Evolutionary conservation across 202 grass and related monocot species (phyloP).

Genomic region (Musa balbisiana): DNA sequence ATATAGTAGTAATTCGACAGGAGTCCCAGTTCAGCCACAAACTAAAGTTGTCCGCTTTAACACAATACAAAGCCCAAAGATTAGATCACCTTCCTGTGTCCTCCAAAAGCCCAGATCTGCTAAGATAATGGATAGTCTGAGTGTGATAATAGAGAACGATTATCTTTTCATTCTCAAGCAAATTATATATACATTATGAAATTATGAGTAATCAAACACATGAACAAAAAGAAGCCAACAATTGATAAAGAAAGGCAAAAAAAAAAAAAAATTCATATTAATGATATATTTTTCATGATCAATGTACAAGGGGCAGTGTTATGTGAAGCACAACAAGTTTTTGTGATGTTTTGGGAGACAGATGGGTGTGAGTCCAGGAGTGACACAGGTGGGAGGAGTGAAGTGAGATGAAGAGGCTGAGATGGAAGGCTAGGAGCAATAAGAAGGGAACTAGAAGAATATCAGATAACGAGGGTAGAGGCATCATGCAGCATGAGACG

Average conservation of each 20-base stretch:
- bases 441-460: not conserved
- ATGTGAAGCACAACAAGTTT: not conserved
- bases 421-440: not conserved
- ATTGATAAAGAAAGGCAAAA: no score
- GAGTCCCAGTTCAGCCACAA: not conserved
- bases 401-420: not conserved
- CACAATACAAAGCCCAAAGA: slow-evolving; percentile 10
- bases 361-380: not conserved
- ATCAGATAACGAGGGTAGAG: not conserved
- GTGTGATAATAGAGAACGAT: not conserved
- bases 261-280: no score
- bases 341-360: not conserved
- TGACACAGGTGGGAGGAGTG: not conserved
- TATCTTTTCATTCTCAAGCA: not conserved
- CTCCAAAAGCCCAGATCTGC: slow-evolving; percentile 99
- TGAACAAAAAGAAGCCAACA: no score
- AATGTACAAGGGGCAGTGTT: no score
- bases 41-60: not conserved
- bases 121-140: not conserved
- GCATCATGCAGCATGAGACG: not conserved
- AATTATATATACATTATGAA: not conserved
- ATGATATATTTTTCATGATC: no score
- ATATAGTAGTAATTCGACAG: no score
- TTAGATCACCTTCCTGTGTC: slow-evolving; percentile 81
- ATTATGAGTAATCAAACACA: not conserved